Base-by-base conservation (phyloP, 495 filamentous ascomycete species). In the Talaromyces adpressus region DNA sequence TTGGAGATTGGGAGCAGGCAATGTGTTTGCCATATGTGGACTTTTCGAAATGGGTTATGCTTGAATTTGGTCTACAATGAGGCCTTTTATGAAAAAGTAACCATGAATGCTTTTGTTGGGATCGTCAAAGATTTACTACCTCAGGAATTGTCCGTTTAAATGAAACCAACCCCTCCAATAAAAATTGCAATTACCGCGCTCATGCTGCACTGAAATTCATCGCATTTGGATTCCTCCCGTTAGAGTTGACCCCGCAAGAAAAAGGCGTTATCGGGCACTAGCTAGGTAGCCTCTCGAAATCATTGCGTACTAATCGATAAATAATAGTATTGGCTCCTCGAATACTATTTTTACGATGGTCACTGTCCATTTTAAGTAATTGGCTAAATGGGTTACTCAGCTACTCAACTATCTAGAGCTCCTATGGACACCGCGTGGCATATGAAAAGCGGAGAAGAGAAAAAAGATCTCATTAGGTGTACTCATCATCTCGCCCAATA, bases 1-100 rank as follows among this genome's bases (percentile, higher is more conserved):
- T 49, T 73, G 20, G 71, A 75, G 25, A 64, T 64, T 12, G 22
- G 70, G 23, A 64, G 70, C 4, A 63, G 67, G 27, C 66, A 74
- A 54, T 49, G 57, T n/a, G 63, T 65, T 20, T 62, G 67, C 36
- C 67, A 70, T 45, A 56, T 67, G 20, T 73, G 70, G 72, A 71
- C 62, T 9, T 74, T 73, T 64, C 65, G 65, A 14, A 67, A 68
- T 32, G 65, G 66, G 57, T 54, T 73, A 47, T 66, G 56, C 56
- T 58, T 75, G 16, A 64, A 67, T 16, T 56, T 75, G 54, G 68
- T 73, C 25, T 75, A 72, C 62, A 75, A 75, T 41, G 70, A 73
- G 65, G 66, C 66, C 12, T 73, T 69, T 51, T 64, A 73, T 61
- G 69, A 67, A 1, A 30, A 36, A 30, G 62, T 22, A 18, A 62